These are phyloP conservation scores for Exophiala sideris DNA, from an alignment of 2,329 filamentous ascomycete species.

Conservation along the genomic window DNA sequence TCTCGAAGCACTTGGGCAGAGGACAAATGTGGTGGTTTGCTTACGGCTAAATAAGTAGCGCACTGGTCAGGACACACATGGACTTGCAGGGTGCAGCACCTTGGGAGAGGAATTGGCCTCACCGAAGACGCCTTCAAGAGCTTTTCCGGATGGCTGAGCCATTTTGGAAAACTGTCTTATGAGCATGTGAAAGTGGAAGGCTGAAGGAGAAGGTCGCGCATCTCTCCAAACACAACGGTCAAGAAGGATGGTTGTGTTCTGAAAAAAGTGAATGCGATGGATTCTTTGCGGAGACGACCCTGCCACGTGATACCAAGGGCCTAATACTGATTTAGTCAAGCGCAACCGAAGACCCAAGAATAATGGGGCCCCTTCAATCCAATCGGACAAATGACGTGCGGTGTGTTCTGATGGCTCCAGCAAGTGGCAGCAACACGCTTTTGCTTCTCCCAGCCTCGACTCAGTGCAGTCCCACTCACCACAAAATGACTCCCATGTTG, in stretches of 20 bases:
- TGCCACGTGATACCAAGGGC: neutral
- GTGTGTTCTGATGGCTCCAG: neutral
- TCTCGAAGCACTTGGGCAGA: slow-evolving; percentile 90
- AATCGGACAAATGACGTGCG: slow-evolving; percentile 7
- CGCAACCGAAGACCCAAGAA: neutral
- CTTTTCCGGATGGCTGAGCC: slow-evolving; percentile 36
- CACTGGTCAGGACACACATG: slow-evolving; percentile 8
- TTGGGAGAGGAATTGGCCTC: slow-evolving; percentile 32
- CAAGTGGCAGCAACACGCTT: neutral
- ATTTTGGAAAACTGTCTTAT: slow-evolving; percentile 14
- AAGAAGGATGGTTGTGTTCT: neutral
- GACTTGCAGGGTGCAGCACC: slow-evolving; percentile 3
- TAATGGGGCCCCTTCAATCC: neutral
- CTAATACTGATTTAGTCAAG: neutral
- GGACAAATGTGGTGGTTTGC: slow-evolving; percentile 83
- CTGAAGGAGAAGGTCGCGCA: neutral
- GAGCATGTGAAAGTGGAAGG: slow-evolving; percentile 8
- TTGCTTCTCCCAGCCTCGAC: slow-evolving; percentile 8
- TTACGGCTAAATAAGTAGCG: slow-evolving; percentile 62
- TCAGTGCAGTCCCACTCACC: neutral
- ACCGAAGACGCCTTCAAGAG: slow-evolving; percentile 64
- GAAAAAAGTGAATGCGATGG: neutral
- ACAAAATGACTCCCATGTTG: neutral
- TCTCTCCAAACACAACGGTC: neutral
- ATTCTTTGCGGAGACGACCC: neutral